Evolutionary conservation across 345 rosid species (phyloP), one percentile per base, ranked within the genome.

Genomic region (Gynandropsis gynandra): DNA sequence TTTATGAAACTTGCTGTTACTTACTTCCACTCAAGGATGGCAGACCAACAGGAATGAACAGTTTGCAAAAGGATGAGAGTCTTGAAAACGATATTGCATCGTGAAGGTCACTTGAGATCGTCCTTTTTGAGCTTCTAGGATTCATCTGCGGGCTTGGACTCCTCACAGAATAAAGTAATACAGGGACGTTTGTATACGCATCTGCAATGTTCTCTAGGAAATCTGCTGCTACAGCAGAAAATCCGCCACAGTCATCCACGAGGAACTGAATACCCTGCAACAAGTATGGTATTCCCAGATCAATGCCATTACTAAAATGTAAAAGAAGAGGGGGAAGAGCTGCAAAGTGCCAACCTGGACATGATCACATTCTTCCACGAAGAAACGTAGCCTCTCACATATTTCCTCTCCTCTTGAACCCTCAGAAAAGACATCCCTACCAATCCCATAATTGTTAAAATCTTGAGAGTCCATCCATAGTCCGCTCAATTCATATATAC

Each of bases 331-430:
- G 3, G 5, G 18, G 8, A 35, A 19, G 4, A 41, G 35, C 29
- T 39, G 41, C 0, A 10, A 2, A 3, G 29, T 24, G 5, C 29
- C 2, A 54, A 88, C 97, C 95, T 87, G 98, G 40, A 84, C 74
- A 70, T 82, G 87, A 72, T 92, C 96, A 76, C 96, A 84, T 11
- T 80, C 98, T 77, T 90, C 98, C 1, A 79, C 75, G 16, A 90
- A 90, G 67, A 77, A 85, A 0, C 95, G 85, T 53, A 90, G 86
- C 55, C 83, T 82, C 58, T 90, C 89, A 41, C 68, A 66, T 54
- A 87, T 76, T 59, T 87, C 96, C 49, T 87, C 98, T 38, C 87
- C 85, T 1, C 69, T 73, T 52, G 67, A 74, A 68, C 78, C 74
- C 47, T 59, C 73, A 17, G 83, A 59, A 65, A 77, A 79, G 13